A percentile compares a stretch with the other conserved stretches of the same genome.
These are phyloP conservation scores for Cytospora mali DNA, from an alignment of 2,329 filamentous ascomycete genomes.

Conservation along the genomic window DNA sequence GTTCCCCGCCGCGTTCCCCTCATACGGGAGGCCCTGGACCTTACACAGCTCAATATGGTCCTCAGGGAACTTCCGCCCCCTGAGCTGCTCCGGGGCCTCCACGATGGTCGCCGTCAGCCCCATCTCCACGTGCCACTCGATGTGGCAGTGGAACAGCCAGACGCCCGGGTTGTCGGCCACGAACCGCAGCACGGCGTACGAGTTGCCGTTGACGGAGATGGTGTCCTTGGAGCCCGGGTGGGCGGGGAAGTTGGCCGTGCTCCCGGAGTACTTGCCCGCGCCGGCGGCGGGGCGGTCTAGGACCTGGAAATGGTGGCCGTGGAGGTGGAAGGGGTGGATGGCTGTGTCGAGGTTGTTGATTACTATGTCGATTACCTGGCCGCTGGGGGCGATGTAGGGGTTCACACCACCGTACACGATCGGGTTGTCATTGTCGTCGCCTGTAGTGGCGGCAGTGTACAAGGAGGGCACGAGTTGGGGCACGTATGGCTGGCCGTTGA, in stretches of 20 bases:
- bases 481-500: slow-evolving; percentile 71
- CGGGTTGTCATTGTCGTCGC: slow-evolving; percentile 46
- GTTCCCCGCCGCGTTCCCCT: slow-evolving; percentile 71
- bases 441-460: slow-evolving; percentile 68
- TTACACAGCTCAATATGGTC: slow-evolving; percentile 56
- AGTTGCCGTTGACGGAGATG: slow-evolving; percentile 43
- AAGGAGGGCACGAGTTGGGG: slow-evolving; percentile 69
- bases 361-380: slow-evolving; percentile 49
- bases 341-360: slow-evolving; percentile 53
- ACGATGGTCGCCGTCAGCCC: slow-evolving; percentile 59
- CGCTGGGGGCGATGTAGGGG: slow-evolving; percentile 44
- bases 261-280: slow-evolving; percentile 42
- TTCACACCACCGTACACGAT: slow-evolving; percentile 47
- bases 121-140: slow-evolving; percentile 64
- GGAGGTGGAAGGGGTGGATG: slow-evolving; percentile 56
- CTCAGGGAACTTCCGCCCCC: slow-evolving; percentile 56
- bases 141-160: slow-evolving; percentile 62
- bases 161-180: slow-evolving; percentile 55
- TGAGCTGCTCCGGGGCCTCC: slow-evolving; percentile 60
- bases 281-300: slow-evolving; percentile 44
- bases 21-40: slow-evolving; percentile 48
- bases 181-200: slow-evolving; percentile 56
- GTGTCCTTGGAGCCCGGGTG: slow-evolving; percentile 43
- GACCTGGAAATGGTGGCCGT: slow-evolving; percentile 60
- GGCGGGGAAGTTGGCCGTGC: slow-evolving; percentile 34